These are phyloP conservation scores for Penicillium sp. DNA, from an alignment of 2,329 filamentous ascomycete species.

Conservation along the genomic window DNA sequence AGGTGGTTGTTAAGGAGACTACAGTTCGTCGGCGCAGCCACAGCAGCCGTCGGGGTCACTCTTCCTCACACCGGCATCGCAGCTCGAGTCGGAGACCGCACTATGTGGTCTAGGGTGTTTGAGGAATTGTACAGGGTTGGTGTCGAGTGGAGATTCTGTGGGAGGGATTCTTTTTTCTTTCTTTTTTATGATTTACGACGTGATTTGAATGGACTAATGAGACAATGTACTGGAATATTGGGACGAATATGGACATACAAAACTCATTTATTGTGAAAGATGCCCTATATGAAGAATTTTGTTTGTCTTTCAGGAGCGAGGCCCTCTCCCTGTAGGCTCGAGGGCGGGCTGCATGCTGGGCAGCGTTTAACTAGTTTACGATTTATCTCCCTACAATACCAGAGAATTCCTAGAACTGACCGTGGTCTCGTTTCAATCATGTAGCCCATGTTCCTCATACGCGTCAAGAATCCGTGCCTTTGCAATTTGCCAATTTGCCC, in stretches of 20 bases:
- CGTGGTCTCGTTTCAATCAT: neutral
- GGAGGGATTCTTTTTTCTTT: neutral
- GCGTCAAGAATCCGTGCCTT: neutral
- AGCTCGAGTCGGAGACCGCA: constrained; percentile 32
- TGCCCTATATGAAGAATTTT: neutral
- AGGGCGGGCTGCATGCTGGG: neutral
- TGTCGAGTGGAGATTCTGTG: constrained; percentile 1
- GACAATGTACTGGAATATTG: constrained; percentile 5
- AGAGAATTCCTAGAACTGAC: neutral
- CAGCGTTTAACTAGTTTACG: neutral
- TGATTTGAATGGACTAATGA: constrained; percentile 20
- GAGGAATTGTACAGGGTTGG: constrained; percentile 10
- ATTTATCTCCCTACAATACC: neutral
- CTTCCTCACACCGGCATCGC: constrained; percentile 32
- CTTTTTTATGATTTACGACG: constrained; percentile 18
- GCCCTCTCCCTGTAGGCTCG: neutral
- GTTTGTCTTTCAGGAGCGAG: neutral
- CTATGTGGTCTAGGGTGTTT: constrained; percentile 36
- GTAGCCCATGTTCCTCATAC: neutral
- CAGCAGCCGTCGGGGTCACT: constrained; percentile 39
- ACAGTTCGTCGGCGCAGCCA: constrained; percentile 37
- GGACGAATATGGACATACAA: neutral
- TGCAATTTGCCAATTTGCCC: neutral
- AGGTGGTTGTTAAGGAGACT: constrained; percentile 44
- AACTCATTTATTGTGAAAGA: neutral